Evolutionary conservation across 345 rosid genomes (phyloP).

Genomic region (Fremontodendron californicum): DNA sequence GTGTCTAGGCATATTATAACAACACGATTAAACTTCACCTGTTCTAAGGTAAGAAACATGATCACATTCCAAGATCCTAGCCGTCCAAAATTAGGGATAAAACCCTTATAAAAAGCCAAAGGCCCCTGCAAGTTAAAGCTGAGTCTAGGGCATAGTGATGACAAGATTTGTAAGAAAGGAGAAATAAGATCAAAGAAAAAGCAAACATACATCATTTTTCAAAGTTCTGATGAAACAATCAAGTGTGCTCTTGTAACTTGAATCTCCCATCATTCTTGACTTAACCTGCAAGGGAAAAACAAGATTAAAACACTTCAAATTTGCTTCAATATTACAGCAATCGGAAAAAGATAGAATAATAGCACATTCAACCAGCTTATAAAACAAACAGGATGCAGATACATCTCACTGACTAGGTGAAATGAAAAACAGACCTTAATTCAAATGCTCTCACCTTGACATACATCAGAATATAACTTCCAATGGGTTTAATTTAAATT

Average conservation of each 20-base stretch:
- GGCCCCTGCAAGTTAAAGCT: constrained; percentile 61
- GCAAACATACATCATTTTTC: constrained; percentile 65
- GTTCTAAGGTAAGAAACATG: constrained; percentile 94
- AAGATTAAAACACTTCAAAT: not conserved
- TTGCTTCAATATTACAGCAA: not conserved
- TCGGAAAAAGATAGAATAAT: not conserved
- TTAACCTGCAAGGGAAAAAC: constrained; percentile 53
- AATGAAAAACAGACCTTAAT: not conserved
- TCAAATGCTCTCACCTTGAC: not conserved
- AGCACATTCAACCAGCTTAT: not conserved
- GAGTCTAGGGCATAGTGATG: not conserved
- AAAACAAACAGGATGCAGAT: not conserved
- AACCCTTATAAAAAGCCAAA: constrained; percentile 85
- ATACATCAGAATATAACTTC: not conserved
- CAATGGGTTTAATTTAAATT: not conserved
- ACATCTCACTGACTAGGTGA: not conserved
- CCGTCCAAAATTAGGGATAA: constrained; percentile 85
- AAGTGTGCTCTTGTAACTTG: constrained; percentile 78
- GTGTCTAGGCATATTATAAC: too few species aligned
- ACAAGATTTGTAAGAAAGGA: not conserved
- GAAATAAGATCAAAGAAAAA: not conserved
- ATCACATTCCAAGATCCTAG: constrained; percentile 98
- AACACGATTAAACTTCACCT: constrained; percentile 64
- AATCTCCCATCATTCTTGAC: constrained; percentile 98
- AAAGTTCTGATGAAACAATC: constrained; percentile 87